phyloP scores from a whole-genome alignment of 2,329 filamentous ascomycete genomes.

The Diaporthe sp. region DNA sequence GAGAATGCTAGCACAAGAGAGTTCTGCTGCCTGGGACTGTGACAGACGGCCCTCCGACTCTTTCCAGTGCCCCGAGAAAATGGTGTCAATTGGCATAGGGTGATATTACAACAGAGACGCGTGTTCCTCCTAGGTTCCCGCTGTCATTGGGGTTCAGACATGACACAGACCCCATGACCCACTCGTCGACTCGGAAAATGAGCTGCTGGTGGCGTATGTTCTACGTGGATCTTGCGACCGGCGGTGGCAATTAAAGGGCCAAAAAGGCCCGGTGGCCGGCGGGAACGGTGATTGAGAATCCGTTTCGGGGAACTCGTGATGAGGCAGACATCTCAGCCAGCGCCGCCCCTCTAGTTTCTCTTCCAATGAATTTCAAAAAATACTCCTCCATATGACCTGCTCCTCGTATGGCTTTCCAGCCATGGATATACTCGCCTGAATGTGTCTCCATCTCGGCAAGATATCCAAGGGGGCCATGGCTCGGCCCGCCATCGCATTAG shows the following conservation, averaged over 20 bases:
- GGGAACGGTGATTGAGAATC: background rate
- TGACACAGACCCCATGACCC: background rate
- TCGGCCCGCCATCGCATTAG: background rate
- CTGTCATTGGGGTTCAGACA: background rate
- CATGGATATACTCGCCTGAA: background rate
- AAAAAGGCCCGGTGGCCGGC: background rate
- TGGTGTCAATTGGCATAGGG: background rate
- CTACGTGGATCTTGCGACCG: background rate
- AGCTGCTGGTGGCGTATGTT: background rate
- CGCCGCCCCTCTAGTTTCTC: background rate
- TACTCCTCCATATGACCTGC: background rate
- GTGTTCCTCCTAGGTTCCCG: background rate
- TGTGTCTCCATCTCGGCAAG: background rate
- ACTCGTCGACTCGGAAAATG: background rate
- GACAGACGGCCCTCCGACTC: background rate
- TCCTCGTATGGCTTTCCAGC: constrained; percentile 1
- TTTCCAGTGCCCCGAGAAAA: background rate
- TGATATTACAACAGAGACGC: background rate
- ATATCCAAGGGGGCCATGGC: rapidly evolving
- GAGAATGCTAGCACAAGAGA: background rate
- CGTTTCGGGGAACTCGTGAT: background rate
- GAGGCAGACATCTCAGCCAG: background rate
- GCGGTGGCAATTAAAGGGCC: background rate
- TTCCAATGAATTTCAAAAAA: background rate
- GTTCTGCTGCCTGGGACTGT: background rate